phyloP scores from a whole-genome alignment of 208 protist species.

The Trypanosoma avium region DNA sequence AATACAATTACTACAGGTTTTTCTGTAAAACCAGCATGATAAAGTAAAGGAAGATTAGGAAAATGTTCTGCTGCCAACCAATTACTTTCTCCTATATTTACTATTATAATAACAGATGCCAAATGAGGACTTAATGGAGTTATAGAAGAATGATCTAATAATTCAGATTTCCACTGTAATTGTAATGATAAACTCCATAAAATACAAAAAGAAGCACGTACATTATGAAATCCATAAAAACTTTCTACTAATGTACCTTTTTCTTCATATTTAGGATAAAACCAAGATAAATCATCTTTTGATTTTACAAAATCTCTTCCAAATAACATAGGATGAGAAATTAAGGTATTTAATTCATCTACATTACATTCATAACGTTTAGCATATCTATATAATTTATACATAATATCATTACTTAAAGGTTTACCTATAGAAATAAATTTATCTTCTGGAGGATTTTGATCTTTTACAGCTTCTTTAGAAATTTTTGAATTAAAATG shows the following conservation, averaged over 20 bases:
- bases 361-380: constrained; percentile 26
- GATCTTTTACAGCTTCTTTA: constrained; percentile 47
- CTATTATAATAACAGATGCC: constrained; percentile 59
- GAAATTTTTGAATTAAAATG: constrained; percentile 48
- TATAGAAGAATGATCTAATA: constrained; percentile 29
- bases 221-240: constrained; percentile 52
- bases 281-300: constrained; percentile 51
- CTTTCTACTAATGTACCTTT: constrained; percentile 42
- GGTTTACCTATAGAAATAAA: constrained; percentile 27
- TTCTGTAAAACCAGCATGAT: constrained; percentile 44
- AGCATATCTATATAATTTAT: constrained; percentile 31
- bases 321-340: constrained; percentile 48
- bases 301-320: constrained; percentile 31
- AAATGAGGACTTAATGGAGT: constrained; percentile 65
- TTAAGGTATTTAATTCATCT: constrained; percentile 46
- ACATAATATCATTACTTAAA: constrained; percentile 42
- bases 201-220: constrained; percentile 49
- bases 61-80: constrained; percentile 60
- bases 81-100: constrained; percentile 42
- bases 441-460: constrained; percentile 23
- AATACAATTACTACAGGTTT: constrained; percentile 49
- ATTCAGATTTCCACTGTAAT: constrained; percentile 52
- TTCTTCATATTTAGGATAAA: constrained; percentile 66
- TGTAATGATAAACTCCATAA: constrained; percentile 76
- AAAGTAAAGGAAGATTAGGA: constrained; percentile 52